phyloP scores from a whole-genome alignment of 345 rosid species.

The Microcos paniculata region DNA sequence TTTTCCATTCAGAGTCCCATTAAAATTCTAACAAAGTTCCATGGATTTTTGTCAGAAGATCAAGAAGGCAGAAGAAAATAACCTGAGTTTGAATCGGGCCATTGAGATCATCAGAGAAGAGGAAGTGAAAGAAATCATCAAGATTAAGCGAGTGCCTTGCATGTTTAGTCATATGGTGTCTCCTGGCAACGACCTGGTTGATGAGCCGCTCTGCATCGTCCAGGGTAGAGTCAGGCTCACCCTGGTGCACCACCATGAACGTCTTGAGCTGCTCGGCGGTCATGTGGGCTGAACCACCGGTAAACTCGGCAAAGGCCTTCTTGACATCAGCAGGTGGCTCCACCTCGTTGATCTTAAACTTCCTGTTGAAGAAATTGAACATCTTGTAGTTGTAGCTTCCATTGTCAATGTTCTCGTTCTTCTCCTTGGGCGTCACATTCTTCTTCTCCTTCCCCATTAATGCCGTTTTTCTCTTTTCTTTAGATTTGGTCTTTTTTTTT shows the following conservation, averaged over 20 bases:
- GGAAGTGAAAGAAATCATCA: slow-evolving; percentile 58
- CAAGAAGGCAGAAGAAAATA: neutral
- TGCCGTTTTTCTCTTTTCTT: neutral
- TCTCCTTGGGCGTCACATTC: neutral
- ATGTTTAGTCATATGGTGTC: slow-evolving; percentile 37
- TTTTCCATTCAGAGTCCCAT: too few species aligned
- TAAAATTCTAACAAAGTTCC: too few species aligned
- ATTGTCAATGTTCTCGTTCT: slow-evolving; percentile 17
- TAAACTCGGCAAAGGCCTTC: slow-evolving; percentile 42
- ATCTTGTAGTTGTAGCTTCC: slow-evolving; percentile 61
- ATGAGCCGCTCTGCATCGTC: slow-evolving; percentile 59
- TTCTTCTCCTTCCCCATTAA: slow-evolving; percentile 41
- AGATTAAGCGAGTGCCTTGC: slow-evolving; percentile 49
- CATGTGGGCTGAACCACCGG: slow-evolving; percentile 46
- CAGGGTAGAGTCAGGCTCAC: slow-evolving; percentile 35
- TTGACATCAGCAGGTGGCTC: slow-evolving; percentile 79
- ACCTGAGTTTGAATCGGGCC: slow-evolving; percentile 48
- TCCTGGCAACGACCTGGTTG: slow-evolving; percentile 44
- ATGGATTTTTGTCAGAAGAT: neutral
- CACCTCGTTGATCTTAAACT: slow-evolving; percentile 69
- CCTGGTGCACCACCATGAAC: slow-evolving; percentile 61
- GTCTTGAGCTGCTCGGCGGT: slow-evolving; percentile 47
- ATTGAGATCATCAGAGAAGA: slow-evolving; percentile 44
- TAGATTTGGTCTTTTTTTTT: neutral
- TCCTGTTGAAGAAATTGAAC: slow-evolving; percentile 74